Evolutionary conservation across 192 early-diverging fungal genomes (phyloP), one percentile per base, ranked within the genome.

Genomic region (Chytriomyces confervae): DNA sequence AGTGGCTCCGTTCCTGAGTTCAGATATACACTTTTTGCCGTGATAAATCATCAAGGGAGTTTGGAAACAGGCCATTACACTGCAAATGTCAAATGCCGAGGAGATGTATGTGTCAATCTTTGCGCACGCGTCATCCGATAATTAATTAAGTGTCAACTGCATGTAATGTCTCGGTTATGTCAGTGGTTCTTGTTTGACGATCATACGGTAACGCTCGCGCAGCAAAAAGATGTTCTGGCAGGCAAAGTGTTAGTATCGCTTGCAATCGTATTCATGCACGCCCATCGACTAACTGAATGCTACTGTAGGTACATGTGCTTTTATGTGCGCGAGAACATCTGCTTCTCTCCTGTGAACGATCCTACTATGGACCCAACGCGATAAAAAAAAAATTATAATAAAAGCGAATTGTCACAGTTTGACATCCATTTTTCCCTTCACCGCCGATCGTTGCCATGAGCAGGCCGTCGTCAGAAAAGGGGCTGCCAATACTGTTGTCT

Each of bases 1-100:
- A 84, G 79, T 50, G 85, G 87, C 68, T 76, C 82, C 23, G 78
- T 86, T 65, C 94, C 92, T 0, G 84, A 91, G 2, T 92, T 93
- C 83, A 80, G 88, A 66, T 98, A 98, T 74, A 85, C 87, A 7
- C 83, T 99, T 24, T 97, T 97, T 86, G 94, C 95, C 9, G 93
- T 99, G 16, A 91, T 98, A 49, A 93, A 94, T 62, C 97, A 99
- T 71, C 86, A 91, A 62, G 97, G 97, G 13, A 90, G 89, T 69
- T 80, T 98, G 76, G 94, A 99, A 66, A 95, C 97, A 0, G 97
- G 97, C 20, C 97, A 99, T 80, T 99, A 99, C 79, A 95, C 91
- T 4, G 92, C 93, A 29, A 95, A 89, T 80, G 93, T 91, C 7
- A 87, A 89, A 70, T 88, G 88, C 61, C 89, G 96, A 20, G 90